These are phyloP conservation scores for Flammula alnicola DNA, from an alignment of 1,284 basidiomycete genomes.

Conservation along the genomic window DNA sequence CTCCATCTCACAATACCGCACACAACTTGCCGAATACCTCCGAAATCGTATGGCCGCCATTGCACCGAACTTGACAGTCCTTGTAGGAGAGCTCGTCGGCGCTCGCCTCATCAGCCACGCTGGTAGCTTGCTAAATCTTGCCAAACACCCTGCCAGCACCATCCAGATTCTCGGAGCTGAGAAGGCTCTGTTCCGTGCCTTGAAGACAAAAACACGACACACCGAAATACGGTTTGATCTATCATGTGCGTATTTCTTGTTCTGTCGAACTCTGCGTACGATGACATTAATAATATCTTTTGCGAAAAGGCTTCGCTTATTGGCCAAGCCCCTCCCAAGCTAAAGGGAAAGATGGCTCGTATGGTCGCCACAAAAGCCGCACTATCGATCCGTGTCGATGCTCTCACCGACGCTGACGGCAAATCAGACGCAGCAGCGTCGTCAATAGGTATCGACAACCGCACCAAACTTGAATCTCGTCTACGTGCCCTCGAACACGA, in stretches of 20 bases:
- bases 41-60: conserved; percentile 98
- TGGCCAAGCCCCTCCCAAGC: conserved; percentile 96
- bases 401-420: conserved; percentile 89
- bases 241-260: conserved; percentile 68
- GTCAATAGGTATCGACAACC: conserved; percentile 90
- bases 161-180: conserved; percentile 99
- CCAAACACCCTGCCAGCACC: conserved; percentile 97
- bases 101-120: conserved; percentile 97
- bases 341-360: conserved; percentile 99
- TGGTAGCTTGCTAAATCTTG: conserved; percentile 90
- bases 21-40: conserved; percentile 93
- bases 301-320: conserved; percentile 81
- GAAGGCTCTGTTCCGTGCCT: conserved; percentile 96
- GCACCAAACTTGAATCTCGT: conserved; percentile 94
- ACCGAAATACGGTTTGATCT: conserved; percentile 97
- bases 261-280: neutral
- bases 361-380: conserved; percentile 99
- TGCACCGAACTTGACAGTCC: conserved; percentile 94
- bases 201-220: conserved; percentile 99
- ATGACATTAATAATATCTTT: conserved; percentile 10
- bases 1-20: conserved; percentile 91
- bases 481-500: conserved; percentile 89
- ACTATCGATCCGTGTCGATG: conserved; percentile 95
- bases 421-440: conserved; percentile 85
- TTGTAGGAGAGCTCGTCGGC: conserved; percentile 97